A percentile compares a stretch with the other conserved stretches of the same genome.
These are phyloP conservation scores for Erigeron canadensis DNA, from an alignment of 129 eudicot genomes.

Conservation along the genomic window DNA sequence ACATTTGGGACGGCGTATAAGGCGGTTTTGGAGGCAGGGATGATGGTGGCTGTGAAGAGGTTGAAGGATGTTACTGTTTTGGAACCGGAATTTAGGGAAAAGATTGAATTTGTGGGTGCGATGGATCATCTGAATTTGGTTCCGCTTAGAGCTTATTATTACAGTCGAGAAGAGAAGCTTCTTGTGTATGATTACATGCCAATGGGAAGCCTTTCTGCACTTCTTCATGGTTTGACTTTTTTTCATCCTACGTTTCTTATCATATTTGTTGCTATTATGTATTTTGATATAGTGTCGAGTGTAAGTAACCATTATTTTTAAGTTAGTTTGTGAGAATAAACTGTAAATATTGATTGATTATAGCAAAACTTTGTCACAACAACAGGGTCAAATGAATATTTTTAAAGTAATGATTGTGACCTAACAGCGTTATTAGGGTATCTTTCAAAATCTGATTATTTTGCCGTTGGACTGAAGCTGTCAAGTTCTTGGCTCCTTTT, in stretches of 20 bases:
- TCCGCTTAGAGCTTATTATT: conserved; percentile 84
- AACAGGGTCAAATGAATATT: not conserved
- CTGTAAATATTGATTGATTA: not conserved
- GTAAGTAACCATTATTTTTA: not conserved
- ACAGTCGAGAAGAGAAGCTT: conserved; percentile 86
- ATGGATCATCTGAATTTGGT: conserved; percentile 90
- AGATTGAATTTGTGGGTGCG: conserved; percentile 78
- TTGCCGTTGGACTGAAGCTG: not conserved
- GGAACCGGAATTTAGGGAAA: conserved; percentile 73
- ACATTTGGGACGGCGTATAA: conserved; percentile 81
- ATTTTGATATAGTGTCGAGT: not conserved
- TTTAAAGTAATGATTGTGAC: not conserved
- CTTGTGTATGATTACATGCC: conserved; percentile 93
- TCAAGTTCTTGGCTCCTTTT: not conserved
- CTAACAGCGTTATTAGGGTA: not conserved
- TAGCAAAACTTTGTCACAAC: not conserved
- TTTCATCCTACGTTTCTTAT: not conserved
- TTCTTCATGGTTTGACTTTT: conserved; percentile 63
- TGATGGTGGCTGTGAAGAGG: conserved; percentile 88
- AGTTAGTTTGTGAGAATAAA: too few relatives aligned
- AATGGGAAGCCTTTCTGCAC: conserved; percentile 96
- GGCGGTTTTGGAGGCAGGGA: conserved; percentile 88
- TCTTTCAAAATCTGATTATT: not conserved
- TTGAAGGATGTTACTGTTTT: conserved; percentile 73
- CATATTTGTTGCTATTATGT: not conserved